Evolutionary conservation across 495 filamentous ascomycete species (phyloP).

Genomic region (Thozetella sp.): DNA sequence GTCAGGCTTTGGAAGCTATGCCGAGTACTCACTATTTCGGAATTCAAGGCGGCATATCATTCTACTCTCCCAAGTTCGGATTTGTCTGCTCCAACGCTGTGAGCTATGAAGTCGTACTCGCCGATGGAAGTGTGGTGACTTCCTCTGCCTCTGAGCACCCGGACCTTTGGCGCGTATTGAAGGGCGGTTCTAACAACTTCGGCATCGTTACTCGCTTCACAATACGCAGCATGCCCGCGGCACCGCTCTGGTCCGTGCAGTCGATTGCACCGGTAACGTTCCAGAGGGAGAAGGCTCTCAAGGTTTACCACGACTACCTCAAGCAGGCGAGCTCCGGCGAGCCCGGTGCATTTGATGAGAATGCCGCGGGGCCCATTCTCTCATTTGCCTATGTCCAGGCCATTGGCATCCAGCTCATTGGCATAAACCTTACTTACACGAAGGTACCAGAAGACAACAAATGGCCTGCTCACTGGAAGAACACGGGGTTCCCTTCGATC

Average conservation of each 20-base stretch:
- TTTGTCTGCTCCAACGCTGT: conserved; percentile 24
- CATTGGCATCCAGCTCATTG: not conserved
- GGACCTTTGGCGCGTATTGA: conserved; percentile 53
- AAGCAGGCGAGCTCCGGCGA: not conserved
- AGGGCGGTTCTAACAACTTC: conserved; percentile 54
- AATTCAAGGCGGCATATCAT: not conserved
- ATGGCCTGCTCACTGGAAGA: not conserved
- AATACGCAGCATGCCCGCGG: not conserved
- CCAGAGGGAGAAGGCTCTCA: not conserved
- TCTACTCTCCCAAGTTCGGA: conserved; percentile 1
- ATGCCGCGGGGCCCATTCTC: not conserved
- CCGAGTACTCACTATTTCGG: not conserved
- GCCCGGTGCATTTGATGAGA: not conserved
- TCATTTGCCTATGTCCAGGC: not conserved
- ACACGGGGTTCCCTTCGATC: not conserved
- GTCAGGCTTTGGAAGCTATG: not conserved
- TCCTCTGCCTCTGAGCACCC: conserved; percentile 35
- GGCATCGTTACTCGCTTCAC: conserved; percentile 51
- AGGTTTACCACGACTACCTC: not conserved
- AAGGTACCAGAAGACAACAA: not conserved
- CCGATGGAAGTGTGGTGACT: conserved; percentile 42
- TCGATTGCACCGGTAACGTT: not conserved
- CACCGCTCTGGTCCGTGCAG: not conserved
- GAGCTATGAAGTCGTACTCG: conserved; percentile 50
- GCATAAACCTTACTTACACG: not conserved